Conservation (phyloP, 2,329 filamentous ascomycete species). For the Pestalotiopsis sp. region DNA sequence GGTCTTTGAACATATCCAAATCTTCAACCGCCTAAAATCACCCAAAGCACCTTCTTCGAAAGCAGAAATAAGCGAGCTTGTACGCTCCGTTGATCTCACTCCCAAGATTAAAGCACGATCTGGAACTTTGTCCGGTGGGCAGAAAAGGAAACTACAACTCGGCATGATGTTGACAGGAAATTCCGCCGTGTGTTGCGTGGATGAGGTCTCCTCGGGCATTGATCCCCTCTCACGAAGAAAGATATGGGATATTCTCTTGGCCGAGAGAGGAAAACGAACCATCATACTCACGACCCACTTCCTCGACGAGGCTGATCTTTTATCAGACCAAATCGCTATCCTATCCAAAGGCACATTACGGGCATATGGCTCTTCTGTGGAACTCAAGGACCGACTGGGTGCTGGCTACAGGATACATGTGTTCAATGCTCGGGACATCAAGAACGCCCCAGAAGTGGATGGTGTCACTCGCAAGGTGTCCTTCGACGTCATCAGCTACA, state of each 20-base stretch:
- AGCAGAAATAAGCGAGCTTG: slow-evolving; percentile 62
- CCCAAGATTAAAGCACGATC: slow-evolving; percentile 73
- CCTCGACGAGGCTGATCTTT: slow-evolving; percentile 86
- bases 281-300: slow-evolving; percentile 93
- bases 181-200: slow-evolving; percentile 84
- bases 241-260: slow-evolving; percentile 91
- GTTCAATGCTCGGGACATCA: slow-evolving; percentile 56
- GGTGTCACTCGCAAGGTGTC: slow-evolving; percentile 59
- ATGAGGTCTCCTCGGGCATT: slow-evolving; percentile 87
- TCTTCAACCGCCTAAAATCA: slow-evolving; percentile 84
- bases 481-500: slow-evolving; percentile 74
- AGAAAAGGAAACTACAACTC: slow-evolving; percentile 89
- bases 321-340: slow-evolving; percentile 87
- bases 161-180: slow-evolving; percentile 96
- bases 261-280: slow-evolving; percentile 78
- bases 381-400: slow-evolving; percentile 79
- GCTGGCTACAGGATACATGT: slow-evolving; percentile 84
- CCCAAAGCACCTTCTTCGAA: slow-evolving; percentile 55
- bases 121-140: slow-evolving; percentile 82
- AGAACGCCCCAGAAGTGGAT: slow-evolving; percentile 51
- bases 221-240: slow-evolving; percentile 86
- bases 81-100: slow-evolving; percentile 72
- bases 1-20: slow-evolving; percentile 79
- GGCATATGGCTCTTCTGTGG: slow-evolving; percentile 81
- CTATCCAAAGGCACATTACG: slow-evolving; percentile 82